A percentile compares a stretch with the other conserved stretches of the same genome.
Conservation (phyloP, 495 filamentous ascomycete species). For the Xylaria curta region DNA sequence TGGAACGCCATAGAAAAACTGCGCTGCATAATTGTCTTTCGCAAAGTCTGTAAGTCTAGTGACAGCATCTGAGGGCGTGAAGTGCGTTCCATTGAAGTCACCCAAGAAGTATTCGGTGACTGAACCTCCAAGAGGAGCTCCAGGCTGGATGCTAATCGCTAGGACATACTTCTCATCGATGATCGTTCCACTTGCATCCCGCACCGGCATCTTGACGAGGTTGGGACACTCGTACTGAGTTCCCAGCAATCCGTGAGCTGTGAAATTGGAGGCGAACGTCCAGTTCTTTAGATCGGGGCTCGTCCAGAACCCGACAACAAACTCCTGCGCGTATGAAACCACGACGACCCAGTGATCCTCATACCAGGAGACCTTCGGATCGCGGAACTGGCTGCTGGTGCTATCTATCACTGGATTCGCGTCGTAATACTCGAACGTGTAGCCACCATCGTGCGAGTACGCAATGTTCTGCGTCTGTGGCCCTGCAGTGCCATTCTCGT, state of each 20-base stretch:
- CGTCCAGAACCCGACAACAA: constrained; percentile 59
- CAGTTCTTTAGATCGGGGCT: constrained; percentile 61
- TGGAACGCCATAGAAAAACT: constrained; percentile 58
- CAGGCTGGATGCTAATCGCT: constrained; percentile 61
- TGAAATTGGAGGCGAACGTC: constrained; percentile 62
- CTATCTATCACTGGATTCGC: constrained; percentile 60
- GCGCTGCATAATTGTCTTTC: constrained; percentile 65
- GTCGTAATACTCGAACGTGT: constrained; percentile 58
- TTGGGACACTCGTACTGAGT: constrained; percentile 67
- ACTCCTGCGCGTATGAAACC: constrained; percentile 54
- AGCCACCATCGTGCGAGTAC: constrained; percentile 62
- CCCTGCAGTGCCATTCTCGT: constrained; percentile 36
- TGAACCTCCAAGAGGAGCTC: constrained; percentile 61
- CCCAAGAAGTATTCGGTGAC: constrained; percentile 59
- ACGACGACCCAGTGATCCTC: constrained; percentile 58
- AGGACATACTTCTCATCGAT: constrained; percentile 48
- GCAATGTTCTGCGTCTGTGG: constrained; percentile 61
- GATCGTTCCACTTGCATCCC: constrained; percentile 17
- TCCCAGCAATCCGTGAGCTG: constrained; percentile 57
- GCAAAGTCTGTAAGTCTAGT: constrained; percentile 59
- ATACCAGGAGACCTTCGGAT: constrained; percentile 64
- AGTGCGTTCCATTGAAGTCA: constrained; percentile 58
- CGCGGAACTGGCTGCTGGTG: constrained; percentile 58
- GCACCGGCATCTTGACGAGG: constrained; percentile 53
- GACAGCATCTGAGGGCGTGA: constrained; percentile 47